Evolutionary conservation across 257 asterid genomes (phyloP), one percentile per base, ranked within the genome.

Genomic region (Parsonsia alboflavescens): DNA sequence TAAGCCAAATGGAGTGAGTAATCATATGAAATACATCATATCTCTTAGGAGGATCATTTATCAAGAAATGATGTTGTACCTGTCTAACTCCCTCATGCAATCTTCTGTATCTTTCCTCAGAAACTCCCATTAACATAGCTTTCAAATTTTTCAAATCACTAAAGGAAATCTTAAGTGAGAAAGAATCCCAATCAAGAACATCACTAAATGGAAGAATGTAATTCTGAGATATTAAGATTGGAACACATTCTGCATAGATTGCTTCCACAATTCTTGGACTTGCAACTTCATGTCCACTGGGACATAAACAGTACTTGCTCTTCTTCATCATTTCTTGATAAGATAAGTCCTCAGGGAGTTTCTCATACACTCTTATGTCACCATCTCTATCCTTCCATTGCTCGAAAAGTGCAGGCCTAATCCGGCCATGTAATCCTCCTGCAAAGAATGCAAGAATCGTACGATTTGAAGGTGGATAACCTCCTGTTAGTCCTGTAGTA

Each of bases 241-340:
- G 93, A 26, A 86, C 88, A 17, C 96, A 89, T 73, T 89, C 89
- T 2, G 93, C 84, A 74, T 88, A 91, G 0, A 89, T 89, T 0
- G 91, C 92, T 86, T 89, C 97, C 68, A 85, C 92, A 12, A 89
- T 70, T 42, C 97, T 75, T 2, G 97, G 93, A 73, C 93, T 91
- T 0, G 93, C 93, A 0, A 87, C 96, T 75, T 91, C 96, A 61
- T 87, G 85, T 0, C 96, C 97, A 44, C 96, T 89, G 0, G 97
- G 97, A 52, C 97, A 91, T 0, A 89, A 62, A 75, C 93, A 91
- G 30, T 77, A 91, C 70, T 58, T 85, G 83, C 90, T 88, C 9
- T 42, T 78, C 68, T 54, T 79, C 28, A 91, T 76, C 89, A 81
- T 82, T 0, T 76, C 72, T 19, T 82, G 85, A 41, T 86, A 88